Percentiles rank a stretch among this genome's conserved stretches.
phyloP scores from a whole-genome alignment of 2,329 filamentous ascomycete genomes.

The Graphiopsis chlorocephala region DNA sequence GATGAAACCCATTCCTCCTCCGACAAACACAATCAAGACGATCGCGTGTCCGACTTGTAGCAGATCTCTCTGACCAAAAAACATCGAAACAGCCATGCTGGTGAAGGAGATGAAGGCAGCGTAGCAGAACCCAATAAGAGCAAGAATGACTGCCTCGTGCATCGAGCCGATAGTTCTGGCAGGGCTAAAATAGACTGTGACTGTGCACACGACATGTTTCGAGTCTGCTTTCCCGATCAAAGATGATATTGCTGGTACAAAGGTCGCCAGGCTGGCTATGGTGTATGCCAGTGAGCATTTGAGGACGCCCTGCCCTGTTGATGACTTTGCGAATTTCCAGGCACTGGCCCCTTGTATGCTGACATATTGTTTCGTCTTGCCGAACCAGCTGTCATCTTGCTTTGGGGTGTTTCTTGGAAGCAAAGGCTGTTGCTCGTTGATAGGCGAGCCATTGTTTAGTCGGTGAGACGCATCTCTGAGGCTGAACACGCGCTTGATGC shows the following conservation, averaged over 20 bases:
- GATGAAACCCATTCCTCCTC: conserved; percentile 80
- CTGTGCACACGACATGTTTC: conserved; percentile 89
- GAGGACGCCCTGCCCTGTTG: conserved; percentile 73
- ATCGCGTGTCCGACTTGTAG: conserved; percentile 72
- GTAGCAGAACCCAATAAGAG: conserved; percentile 75
- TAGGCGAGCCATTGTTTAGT: conserved; percentile 33
- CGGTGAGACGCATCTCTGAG: conserved; percentile 55
- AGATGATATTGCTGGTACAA: conserved; percentile 68
- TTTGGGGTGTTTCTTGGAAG: conserved; percentile 16
- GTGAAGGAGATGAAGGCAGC: conserved; percentile 71
- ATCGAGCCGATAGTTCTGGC: conserved; percentile 83
- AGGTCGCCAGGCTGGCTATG: conserved; percentile 80
- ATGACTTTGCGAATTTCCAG: conserved; percentile 62
- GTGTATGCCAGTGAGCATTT: conserved; percentile 92
- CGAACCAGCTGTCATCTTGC: conserved; percentile 15
- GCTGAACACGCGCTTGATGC: conserved; percentile 75
- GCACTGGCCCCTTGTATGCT: neutral
- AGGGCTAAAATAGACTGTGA: conserved; percentile 94
- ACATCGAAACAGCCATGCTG: conserved; percentile 84
- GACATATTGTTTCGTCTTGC: conserved; percentile 16
- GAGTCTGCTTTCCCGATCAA: conserved; percentile 81
- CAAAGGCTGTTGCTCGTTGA: conserved; percentile 36
- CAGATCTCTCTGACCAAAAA: conserved; percentile 67
- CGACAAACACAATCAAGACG: conserved; percentile 79
- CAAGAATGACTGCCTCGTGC: conserved; percentile 78